phyloP scores from a whole-genome alignment of 768 basidiomycete species.

The Cytidiella melzeri region DNA sequence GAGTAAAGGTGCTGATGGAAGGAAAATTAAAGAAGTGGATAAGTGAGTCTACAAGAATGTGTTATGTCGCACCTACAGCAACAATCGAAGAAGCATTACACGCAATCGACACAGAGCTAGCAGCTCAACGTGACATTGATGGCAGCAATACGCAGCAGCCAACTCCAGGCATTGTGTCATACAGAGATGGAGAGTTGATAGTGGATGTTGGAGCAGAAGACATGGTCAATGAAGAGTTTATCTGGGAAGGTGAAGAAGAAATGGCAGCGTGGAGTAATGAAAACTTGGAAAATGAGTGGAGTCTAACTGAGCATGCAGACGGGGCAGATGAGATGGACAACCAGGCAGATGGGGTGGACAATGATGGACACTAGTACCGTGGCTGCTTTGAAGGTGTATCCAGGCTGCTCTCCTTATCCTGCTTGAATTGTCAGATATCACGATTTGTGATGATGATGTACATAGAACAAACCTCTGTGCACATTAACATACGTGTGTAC shows the following conservation, averaged over 20 bases:
- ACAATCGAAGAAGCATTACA: too few relatives aligned
- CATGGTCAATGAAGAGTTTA: background rate
- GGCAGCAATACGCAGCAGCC: background rate
- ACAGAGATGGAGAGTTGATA: background rate
- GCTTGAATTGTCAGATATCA: too few relatives aligned
- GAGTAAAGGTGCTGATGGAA: background rate
- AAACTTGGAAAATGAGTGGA: too few relatives aligned
- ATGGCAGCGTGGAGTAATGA: too few relatives aligned
- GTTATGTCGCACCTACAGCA: too few relatives aligned
- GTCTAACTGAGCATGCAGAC: too few relatives aligned
- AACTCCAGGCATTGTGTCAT: background rate
- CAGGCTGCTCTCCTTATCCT: too few relatives aligned
- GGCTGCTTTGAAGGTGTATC: too few relatives aligned
- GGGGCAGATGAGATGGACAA: background rate
- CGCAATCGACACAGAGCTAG: background rate
- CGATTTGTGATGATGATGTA: too few relatives aligned
- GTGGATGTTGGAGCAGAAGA: background rate
- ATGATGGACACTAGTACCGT: too few relatives aligned
- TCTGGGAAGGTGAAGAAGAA: background rate
- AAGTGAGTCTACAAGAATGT: background rate
- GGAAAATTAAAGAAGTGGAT: slow-evolving; percentile 2
- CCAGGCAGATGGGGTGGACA: background rate
- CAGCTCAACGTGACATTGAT: background rate
- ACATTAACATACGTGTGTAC: too few relatives aligned
- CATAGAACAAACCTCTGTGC: too few relatives aligned